A percentile compares a stretch with the other conserved stretches of the same genome.
phyloP scores from a whole-genome alignment of 2,329 filamentous ascomycete species.

The Stylonectria norvegica region DNA sequence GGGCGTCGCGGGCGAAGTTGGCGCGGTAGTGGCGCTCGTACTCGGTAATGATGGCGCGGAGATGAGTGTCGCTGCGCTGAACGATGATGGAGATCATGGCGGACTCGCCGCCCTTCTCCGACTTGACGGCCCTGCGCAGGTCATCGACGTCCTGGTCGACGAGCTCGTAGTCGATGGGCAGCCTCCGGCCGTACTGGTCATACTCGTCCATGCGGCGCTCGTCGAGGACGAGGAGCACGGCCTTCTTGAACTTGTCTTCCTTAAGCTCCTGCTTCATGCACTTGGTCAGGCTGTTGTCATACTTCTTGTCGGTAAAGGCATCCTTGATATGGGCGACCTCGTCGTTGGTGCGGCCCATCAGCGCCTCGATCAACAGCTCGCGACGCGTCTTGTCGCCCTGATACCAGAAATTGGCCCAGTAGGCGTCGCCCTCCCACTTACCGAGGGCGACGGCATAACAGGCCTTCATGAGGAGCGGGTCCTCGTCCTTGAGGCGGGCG shows the following conservation, averaged over 20 bases:
- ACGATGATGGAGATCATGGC: conserved; percentile 85
- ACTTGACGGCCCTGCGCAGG: conserved; percentile 64
- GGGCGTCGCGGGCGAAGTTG: conserved; percentile 85
- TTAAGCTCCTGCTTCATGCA: conserved; percentile 93
- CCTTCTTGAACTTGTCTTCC: conserved; percentile 92
- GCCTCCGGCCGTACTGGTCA: conserved; percentile 58
- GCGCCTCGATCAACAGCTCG: conserved; percentile 85
- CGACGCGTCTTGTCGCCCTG: conserved; percentile 79
- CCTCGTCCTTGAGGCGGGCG: conserved; percentile 67
- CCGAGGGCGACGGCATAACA: conserved; percentile 88
- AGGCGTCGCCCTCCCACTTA: conserved; percentile 87
- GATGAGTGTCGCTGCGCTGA: conserved; percentile 73
- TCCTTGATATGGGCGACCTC: conserved; percentile 86
- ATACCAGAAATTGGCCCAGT: conserved; percentile 99
- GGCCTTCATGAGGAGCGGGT: conserved; percentile 79
- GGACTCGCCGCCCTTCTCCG: conserved; percentile 79
- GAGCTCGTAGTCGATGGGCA: conserved; percentile 56
- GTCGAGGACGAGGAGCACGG: conserved; percentile 79
- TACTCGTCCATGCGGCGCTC: conserved; percentile 79
- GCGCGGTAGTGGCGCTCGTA: conserved; percentile 71
- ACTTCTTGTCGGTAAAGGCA: conserved; percentile 87
- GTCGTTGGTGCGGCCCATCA: conserved; percentile 87
- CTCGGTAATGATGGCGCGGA: conserved; percentile 71
- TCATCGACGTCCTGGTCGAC: conserved; percentile 70
- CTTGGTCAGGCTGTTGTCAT: conserved; percentile 71